Base-by-base conservation (phyloP, 2,329 filamentous ascomycete species). In the Stemphylium vesicarium region DNA sequence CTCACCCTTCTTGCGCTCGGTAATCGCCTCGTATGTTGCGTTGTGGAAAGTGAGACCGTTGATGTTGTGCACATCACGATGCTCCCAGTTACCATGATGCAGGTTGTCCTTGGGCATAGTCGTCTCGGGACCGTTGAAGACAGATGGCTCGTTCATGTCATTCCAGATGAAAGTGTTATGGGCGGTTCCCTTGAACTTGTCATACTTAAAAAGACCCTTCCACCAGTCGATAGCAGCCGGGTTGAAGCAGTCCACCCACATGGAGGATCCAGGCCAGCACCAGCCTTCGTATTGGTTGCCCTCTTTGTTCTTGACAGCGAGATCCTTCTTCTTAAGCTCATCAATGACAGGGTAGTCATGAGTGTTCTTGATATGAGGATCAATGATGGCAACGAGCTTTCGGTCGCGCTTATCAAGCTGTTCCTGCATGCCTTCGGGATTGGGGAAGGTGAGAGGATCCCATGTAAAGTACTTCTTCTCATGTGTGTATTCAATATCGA, bases 71-170 rank as follows among this genome's bases (percentile, higher is more conserved):
- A 99, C 80, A 72, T 99, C 95, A 60, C 95, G 90, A 74, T 99
- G 95, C 76, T 99, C 95, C 95, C 95, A 99, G 70, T 89, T 86
- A 47, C 86, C 93, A 69, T 90, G 80, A 74, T 99, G 95, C 26
- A 99, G 78, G 73, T 99, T 99, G 80, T 99, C 95, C 78, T 97
- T 97, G 58, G 95, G 95, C 93, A 98, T 98, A 4, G 94, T 98
- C 3, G 92, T 96, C 77, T 99, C 95, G 0, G 95, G 95, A 0
- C 95, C 95, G 74, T 98, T 98, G 81, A 99, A 99, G 1, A 99
- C 95, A 0, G 95, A 98, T 0, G 95, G 95, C 79, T 99, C 95
- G 73, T 97, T 98, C 95, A 99, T 99, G 75, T 99, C 95, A 75
- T 99, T 99, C 95, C 95, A 99, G 68, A 99, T 86, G 77, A 92